Base-by-base conservation (phyloP, 2,329 filamentous ascomycete genomes). In the Colletotrichum orchidophilum region DNA sequence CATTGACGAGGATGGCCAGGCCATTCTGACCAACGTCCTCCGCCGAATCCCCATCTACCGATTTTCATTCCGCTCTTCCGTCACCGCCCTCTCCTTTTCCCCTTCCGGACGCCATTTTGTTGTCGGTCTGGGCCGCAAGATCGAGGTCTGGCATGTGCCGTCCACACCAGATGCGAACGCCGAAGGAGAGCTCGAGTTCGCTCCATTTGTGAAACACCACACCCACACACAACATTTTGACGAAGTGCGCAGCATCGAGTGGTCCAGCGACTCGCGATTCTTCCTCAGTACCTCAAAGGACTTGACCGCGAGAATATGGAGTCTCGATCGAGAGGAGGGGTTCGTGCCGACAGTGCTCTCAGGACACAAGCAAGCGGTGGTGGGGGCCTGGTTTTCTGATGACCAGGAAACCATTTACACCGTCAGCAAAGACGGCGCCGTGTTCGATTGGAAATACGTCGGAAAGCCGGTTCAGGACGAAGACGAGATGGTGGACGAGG, bases 391-490 rank as follows among this genome's bases (percentile, higher is more conserved):
- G 91, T 99, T 99, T 79, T 97, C 95, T 0, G 91, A 93, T 73
- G 92, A 97, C 76, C 96, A 99, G 80, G 97, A 99, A 83, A 94
- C 90, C 59, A 97, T 99, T 64, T 99, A 96, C 80, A 98, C 96
- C 0, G 91, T 97, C 74, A 98, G 96, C 82, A 97, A 97, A 80
- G 97, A 99, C 80, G 97, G 96, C n/a, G 95, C 96, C 3, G 88
- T 98, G 0, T 98, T 98, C 77, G 90, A 93, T 74, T 99, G 96
- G 96, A 91, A 94, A 78, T 99, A 96, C 81, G 88, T 90, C 79
- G 88, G 67, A 86, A 90, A 77, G 84, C 89, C 78, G 83, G 86
- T 78, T 80, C 87, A 66, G 6, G 85, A 86, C 49, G 87, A 90
- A 58, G 88, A 91, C 63, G 86, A 89, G 61, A 91, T 91, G 79